Evolutionary conservation across 2,329 filamentous ascomycete species (phyloP), one percentile per base, ranked within the genome.

Genomic region (Talaromyces sp.): DNA sequence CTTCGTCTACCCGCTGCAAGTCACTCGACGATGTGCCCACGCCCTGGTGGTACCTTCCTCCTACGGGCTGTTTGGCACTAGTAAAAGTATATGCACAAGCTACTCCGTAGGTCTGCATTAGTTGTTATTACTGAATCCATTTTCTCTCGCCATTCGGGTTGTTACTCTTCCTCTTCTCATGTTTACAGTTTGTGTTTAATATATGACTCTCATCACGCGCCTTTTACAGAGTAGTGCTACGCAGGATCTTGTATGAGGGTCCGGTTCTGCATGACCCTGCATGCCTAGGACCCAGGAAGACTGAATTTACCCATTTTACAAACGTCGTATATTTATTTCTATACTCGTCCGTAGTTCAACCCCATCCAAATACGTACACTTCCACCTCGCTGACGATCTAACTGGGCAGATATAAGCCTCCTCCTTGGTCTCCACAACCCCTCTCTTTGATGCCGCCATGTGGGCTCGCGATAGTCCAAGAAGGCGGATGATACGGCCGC

Each of bases 1-100:
- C 61, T 63, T 57, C 47, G 43, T 49, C 60, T 54, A 62, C 60
- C 60, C 60, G 61, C 61, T 63, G 61, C 61, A 63, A 57, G 61
- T 63, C 61, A 63, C 49, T 57, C 50, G 19, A 31, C 19, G 39
- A 52, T 33, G 25, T 19, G 27, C 27, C 22, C 31, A n/a, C 19
- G 58, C 27, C 31, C 31, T 61, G 47, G 43, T 61, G 37, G 49
- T 39, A 62, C 39, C 39, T 47, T 62, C 13, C 15, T 39, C 45
- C 17, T 57, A 22, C 54, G 15, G 15, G 37, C 52, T 59, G 39
- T 59, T 43, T 45, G 56, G 22, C 56, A 19, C 56, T 59, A 59
- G 56, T 59, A 41, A 59, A 59, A 59, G 56, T 59, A 59, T 59
- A 59, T 59, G 56, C 56, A 56, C 52, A 56, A 39, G 33, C 52